A percentile compares a stretch with the other conserved stretches of the same genome.
Evolutionary conservation across 805 yeast species (phyloP).

Genomic region (Zygosaccharomyces kombuchaensis): DNA sequence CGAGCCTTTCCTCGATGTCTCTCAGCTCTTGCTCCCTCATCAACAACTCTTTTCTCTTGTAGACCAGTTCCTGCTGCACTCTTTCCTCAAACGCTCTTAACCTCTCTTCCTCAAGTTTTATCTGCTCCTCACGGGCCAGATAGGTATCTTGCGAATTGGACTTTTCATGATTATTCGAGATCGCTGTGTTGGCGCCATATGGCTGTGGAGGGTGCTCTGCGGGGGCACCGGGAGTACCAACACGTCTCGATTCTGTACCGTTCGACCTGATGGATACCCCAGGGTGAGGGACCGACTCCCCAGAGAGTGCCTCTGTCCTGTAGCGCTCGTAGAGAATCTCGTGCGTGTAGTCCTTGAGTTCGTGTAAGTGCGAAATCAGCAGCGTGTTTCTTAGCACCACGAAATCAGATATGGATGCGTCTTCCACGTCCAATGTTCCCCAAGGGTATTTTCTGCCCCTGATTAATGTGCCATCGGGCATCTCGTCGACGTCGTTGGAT

Average conservation of each 20-base stretch:
- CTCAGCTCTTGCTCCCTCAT: slow-evolving; percentile 81
- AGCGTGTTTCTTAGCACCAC: slow-evolving; percentile 73
- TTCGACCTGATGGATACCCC: slow-evolving; percentile 28
- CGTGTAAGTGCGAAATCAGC: slow-evolving; percentile 79
- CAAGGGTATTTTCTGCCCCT: slow-evolving; percentile 56
- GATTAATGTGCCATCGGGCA: slow-evolving; percentile 38
- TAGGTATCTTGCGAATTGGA: slow-evolving; percentile 38
- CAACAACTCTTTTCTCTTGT: slow-evolving; percentile 75
- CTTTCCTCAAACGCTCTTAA: slow-evolving; percentile 80
- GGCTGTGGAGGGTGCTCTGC: slow-evolving; percentile 3
- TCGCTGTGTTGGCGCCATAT: slow-evolving; percentile 3
- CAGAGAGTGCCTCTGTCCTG: slow-evolving; percentile 79
- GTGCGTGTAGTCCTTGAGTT: slow-evolving; percentile 83
- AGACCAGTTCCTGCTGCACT: slow-evolving; percentile 79
- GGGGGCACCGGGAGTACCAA: neutral
- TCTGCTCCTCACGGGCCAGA: slow-evolving; percentile 78
- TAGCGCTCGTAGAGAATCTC: slow-evolving; percentile 83
- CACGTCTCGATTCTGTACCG: slow-evolving; percentile 11
- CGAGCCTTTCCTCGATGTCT: slow-evolving; percentile 70
- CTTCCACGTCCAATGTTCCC: slow-evolving; percentile 59
- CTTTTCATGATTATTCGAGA: slow-evolving; percentile 15
- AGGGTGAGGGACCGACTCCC: slow-evolving; percentile 37
- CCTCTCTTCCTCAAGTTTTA: slow-evolving; percentile 84
- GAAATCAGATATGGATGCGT: slow-evolving; percentile 75
- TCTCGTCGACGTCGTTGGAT: slow-evolving; percentile 56